phyloP scores from a whole-genome alignment of 2,329 filamentous ascomycete genomes.

The Sporothrix euskadiensis region DNA sequence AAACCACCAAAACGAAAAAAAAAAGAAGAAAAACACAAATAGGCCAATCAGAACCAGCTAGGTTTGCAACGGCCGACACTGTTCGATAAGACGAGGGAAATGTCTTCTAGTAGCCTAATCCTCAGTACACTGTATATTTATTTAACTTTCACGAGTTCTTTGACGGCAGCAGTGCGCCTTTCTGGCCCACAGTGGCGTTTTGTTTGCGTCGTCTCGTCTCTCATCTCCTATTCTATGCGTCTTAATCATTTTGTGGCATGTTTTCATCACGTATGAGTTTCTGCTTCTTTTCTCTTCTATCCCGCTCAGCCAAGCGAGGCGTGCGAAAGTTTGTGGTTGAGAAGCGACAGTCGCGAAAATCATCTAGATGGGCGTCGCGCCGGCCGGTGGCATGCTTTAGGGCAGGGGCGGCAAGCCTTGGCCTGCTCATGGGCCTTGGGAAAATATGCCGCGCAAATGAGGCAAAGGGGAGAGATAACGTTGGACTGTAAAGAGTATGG shows the following conservation, averaged over 20 bases:
- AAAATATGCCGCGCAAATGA: constrained; percentile 8
- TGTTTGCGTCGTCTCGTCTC: neutral
- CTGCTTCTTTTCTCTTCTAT: neutral
- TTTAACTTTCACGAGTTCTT: neutral
- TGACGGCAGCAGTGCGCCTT: neutral
- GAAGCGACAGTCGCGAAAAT: neutral
- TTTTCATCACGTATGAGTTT: neutral
- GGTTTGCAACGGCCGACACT: neutral
- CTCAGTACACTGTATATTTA: no score
- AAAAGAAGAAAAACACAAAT: neutral
- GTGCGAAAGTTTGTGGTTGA: neutral
- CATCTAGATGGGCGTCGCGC: neutral
- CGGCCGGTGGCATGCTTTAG: neutral
- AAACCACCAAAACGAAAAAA: neutral
- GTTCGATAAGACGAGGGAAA: neutral
- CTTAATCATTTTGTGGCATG: neutral
- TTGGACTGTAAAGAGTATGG: neutral
- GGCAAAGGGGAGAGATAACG: neutral
- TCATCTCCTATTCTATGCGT: neutral
- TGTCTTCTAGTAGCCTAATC: neutral
- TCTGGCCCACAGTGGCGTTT: neutral
- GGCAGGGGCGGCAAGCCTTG: neutral
- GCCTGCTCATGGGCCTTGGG: neutral
- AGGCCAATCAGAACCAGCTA: neutral
- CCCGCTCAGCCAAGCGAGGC: neutral